Percentiles rank a stretch among this genome's conserved stretches.
These are phyloP conservation scores for Staphylotrichum tortipilum DNA, from an alignment of 495 filamentous ascomycete genomes.

Conservation along the genomic window DNA sequence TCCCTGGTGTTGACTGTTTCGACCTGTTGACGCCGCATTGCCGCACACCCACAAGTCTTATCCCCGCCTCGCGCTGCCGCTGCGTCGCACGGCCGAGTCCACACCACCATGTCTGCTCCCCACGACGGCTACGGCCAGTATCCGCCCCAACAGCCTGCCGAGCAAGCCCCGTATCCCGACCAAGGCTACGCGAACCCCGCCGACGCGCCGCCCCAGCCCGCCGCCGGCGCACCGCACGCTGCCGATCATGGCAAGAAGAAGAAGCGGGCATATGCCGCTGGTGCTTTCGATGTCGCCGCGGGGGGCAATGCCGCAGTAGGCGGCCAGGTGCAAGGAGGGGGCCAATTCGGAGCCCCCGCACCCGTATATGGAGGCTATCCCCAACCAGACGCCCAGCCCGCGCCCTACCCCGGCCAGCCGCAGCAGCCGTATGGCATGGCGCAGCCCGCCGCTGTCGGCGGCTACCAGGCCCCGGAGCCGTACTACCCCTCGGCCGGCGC, in stretches of 20 bases:
- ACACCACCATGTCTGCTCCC: conserved; percentile 49
- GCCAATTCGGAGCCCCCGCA: conserved; percentile 29
- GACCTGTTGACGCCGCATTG: conserved; percentile 6
- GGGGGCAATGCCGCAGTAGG: conserved; percentile 73
- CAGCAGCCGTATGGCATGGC: conserved; percentile 38
- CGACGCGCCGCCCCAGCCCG: conserved; percentile 31
- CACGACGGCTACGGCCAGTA: conserved; percentile 50
- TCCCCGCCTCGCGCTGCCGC: conserved; percentile 1
- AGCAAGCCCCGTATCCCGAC: conserved; percentile 32
- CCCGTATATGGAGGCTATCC: conserved; percentile 51
- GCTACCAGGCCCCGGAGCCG: conserved; percentile 57
- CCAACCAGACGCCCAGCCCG: conserved; percentile 50
- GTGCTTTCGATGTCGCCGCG: conserved; percentile 85
- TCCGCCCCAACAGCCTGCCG: conserved; percentile 56
- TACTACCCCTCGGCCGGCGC: conserved; percentile 52
- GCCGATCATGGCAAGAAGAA: conserved; percentile 57
- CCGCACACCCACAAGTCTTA: conserved; percentile 2
- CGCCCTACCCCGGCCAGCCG: conserved; percentile 41
- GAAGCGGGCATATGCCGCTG: conserved; percentile 87
- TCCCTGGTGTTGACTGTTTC: background rate
- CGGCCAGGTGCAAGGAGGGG: conserved; percentile 30
- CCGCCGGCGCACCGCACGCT: conserved; percentile 33
- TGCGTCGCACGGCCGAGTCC: conserved; percentile 13
- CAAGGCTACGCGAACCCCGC: conserved; percentile 30
- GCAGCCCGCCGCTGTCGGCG: conserved; percentile 38